A percentile compares a stretch with the other conserved stretches of the same genome.
Conservation (phyloP, 1,284 basidiomycete genomes). For the Ustilago nuda region DNA sequence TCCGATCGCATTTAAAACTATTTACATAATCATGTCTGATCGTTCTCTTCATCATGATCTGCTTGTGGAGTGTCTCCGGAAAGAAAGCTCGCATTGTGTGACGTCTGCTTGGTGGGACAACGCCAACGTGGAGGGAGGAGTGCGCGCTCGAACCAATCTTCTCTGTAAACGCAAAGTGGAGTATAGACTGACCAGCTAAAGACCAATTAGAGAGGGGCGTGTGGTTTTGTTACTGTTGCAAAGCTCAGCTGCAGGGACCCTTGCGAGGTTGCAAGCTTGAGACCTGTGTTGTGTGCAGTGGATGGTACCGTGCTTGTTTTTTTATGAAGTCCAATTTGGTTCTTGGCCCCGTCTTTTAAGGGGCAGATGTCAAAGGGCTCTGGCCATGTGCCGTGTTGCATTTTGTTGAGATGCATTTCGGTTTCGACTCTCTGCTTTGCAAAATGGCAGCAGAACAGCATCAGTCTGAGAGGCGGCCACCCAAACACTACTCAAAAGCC, state of each 20-base stretch:
- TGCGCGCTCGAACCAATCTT: constrained; percentile 1
- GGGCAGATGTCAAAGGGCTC: not conserved
- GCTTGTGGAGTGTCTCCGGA: not conserved
- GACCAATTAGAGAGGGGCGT: not conserved
- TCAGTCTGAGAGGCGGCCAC: not conserved
- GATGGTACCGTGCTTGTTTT: constrained; percentile 2
- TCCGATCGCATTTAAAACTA: too few relatives aligned
- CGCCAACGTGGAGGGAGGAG: not conserved
- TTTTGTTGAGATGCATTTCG: constrained; percentile 23
- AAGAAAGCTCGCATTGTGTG: not conserved
- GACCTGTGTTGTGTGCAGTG: not conserved
- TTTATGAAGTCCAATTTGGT: not conserved
- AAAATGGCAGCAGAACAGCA: constrained; percentile 4
- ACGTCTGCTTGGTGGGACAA: constrained; percentile 8
- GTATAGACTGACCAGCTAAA: not conserved
- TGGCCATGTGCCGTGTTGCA: not conserved
- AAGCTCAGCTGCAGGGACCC: constrained; percentile 11
- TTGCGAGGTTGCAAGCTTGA: constrained; percentile 1
- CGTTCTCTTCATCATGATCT: too few relatives aligned
- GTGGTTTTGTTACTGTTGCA: not conserved
- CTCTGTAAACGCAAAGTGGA: not conserved
- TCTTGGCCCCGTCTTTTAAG: constrained; percentile 7
- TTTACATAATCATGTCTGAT: too few relatives aligned
- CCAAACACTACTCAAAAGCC: not conserved
- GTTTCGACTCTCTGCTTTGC: not conserved